These are phyloP conservation scores for Trichoderma cornu-damae DNA, from an alignment of 2,329 filamentous ascomycete genomes.

Conservation along the genomic window DNA sequence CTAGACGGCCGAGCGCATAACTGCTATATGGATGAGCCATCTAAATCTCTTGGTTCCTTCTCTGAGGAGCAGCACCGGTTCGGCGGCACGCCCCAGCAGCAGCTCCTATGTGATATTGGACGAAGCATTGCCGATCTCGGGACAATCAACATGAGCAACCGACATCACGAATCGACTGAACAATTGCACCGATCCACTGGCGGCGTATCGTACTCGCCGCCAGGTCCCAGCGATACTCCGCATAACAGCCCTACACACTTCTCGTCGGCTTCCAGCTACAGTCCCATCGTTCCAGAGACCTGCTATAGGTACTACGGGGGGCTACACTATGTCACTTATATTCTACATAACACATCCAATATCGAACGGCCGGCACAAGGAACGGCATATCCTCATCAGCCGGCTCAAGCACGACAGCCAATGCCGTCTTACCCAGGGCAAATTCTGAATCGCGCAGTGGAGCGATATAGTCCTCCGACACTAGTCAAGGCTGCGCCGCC, in stretches of 20 bases:
- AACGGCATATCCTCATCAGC: conserved; percentile 31
- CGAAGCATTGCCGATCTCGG: conserved; percentile 58
- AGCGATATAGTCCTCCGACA: conserved; percentile 35
- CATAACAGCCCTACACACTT: conserved; percentile 57
- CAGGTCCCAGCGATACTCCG: conserved; percentile 46
- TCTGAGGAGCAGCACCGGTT: conserved; percentile 43
- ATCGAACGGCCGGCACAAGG: conserved; percentile 37
- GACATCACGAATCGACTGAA: conserved; percentile 48
- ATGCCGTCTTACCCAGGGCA: conserved; percentile 35
- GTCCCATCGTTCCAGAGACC: conserved; percentile 48
- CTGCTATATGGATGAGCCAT: conserved; percentile 39
- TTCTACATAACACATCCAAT: conserved; percentile 43
- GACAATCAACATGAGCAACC: conserved; percentile 52
- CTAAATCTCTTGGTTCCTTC: conserved; percentile 45
- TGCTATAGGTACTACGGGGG: conserved; percentile 56
- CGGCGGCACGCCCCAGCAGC: conserved; percentile 43
- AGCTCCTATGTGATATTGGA: conserved; percentile 53
- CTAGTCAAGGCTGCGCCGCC: conserved; percentile 45
- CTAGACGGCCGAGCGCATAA: conserved; percentile 48
- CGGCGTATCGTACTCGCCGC: conserved; percentile 48
- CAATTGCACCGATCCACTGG: conserved; percentile 43
- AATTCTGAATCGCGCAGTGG: conserved; percentile 24
- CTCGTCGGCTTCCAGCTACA: conserved; percentile 51
- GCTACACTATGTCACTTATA: conserved; percentile 44
- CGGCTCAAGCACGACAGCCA: conserved; percentile 38